Evolutionary conservation across 768 basidiomycete species (phyloP), one percentile per base, ranked within the genome.

Genomic region (Rhodocollybia butyracea): DNA sequence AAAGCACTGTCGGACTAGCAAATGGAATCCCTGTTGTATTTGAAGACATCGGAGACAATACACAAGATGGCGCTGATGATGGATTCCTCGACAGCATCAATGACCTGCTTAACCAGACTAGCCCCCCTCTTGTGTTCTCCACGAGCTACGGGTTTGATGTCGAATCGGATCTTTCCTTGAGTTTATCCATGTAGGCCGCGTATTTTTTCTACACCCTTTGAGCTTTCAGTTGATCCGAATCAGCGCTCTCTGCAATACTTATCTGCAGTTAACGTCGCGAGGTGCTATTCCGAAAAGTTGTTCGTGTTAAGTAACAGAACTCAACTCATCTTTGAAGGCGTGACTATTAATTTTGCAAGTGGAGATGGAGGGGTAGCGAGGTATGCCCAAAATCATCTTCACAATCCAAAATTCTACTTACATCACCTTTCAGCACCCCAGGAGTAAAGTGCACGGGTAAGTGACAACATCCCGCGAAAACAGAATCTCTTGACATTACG

Each of bases 311-410:
- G 22, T 55, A 32, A 39, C 34, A 42, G 12, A 1, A 24, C 42
- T 53, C 40, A 15, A 21, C 12, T 56, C 71, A 77, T 77, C 26
- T 71, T 69, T n/a, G 74, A 78, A 2, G 80, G 80, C 10, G 63
- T 75, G 21, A 73, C 76, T 5, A 8, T 82, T 19, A 57, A 34
- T 13, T 40, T 54, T 40, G 42, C 70, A 22, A 74, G 74, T 11
- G 77, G 79, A 26, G 76, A 82, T 32, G 64, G 57, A 32, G 62
- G 64, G 51, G 62, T 65, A 1, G 81, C 48, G n/a, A n/a, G n/a
- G n/a, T n/a, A n/a, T n/a, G n/a, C n/a, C n/a, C n/a, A n/a, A n/a
- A n/a, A n/a, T n/a, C n/a, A n/a, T n/a, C n/a, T n/a, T n/a, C n/a
- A n/a, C n/a, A n/a, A n/a, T n/a, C n/a, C n/a, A n/a, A n/a, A n/a